A percentile compares a stretch with the other conserved stretches of the same genome.
These are phyloP conservation scores for Aplosporella prunicola DNA, from an alignment of 2,329 filamentous ascomycete genomes.

Conservation along the genomic window DNA sequence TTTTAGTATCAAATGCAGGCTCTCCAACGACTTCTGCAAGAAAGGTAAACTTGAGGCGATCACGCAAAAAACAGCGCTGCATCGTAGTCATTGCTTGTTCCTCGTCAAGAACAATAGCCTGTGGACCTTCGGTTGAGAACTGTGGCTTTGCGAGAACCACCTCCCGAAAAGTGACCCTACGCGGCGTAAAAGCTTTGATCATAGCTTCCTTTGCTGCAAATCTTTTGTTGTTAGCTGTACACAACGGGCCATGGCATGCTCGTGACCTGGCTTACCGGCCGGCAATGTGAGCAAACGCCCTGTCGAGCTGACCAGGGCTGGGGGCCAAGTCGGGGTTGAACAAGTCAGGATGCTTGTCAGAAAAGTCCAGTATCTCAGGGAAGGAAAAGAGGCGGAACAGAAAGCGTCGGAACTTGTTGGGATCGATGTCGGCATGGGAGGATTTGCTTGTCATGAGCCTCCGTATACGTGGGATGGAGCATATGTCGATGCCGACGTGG, in stretches of 20 bases:
- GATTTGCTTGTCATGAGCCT: conserved; percentile 35
- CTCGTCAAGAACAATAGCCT: conserved; percentile 14
- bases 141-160: conserved; percentile 25
- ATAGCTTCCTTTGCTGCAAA: conserved; percentile 45
- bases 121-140: conserved; percentile 5
- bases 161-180: conserved; percentile 24
- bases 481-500: conserved; percentile 70
- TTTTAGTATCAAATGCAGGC: not conserved
- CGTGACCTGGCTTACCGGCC: conserved; percentile 22
- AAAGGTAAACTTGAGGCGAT: not conserved
- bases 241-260: not conserved
- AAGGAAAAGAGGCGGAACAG: conserved; percentile 2
- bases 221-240: conserved; percentile 19
- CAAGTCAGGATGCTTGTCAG: too few species aligned
- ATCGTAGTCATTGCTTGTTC: conserved; percentile 1
- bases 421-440: not conserved
- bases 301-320: not conserved
- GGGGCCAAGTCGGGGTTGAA: too few species aligned
- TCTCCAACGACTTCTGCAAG: not conserved
- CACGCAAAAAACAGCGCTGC: conserved; percentile 22
- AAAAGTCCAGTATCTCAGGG: conserved; percentile 6
- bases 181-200: conserved; percentile 32
- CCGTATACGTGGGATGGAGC: conserved; percentile 56
- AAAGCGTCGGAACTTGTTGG: not conserved
- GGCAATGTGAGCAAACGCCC: conserved; percentile 23